phyloP scores from a whole-genome alignment of 306 rosid species.

The Coriaria nepalensis region DNA sequence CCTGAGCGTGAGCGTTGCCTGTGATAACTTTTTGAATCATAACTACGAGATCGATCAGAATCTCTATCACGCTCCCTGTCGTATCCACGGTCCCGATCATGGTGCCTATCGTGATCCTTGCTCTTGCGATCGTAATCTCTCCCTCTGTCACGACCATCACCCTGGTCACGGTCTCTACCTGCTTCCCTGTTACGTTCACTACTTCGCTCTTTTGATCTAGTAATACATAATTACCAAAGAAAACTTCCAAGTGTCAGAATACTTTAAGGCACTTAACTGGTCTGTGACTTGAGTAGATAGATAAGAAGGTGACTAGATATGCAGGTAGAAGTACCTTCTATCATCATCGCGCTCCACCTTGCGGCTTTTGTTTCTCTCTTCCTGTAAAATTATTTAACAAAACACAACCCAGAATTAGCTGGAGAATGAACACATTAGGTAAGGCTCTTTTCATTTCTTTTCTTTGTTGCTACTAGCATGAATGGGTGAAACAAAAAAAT shows the following conservation, averaged over 20 bases:
- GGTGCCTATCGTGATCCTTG: slow-evolving; percentile 73
- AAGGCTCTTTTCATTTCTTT: too few relatives aligned
- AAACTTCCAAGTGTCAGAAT: background rate
- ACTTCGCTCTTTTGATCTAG: slow-evolving; percentile 70
- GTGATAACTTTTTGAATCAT: slow-evolving; percentile 65
- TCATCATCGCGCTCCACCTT: slow-evolving; percentile 66
- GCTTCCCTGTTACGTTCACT: slow-evolving; percentile 71
- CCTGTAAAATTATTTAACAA: slow-evolving; percentile 49
- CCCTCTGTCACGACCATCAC: slow-evolving; percentile 59
- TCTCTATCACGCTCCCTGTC: slow-evolving; percentile 73
- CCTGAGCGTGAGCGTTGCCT: slow-evolving; percentile 76
- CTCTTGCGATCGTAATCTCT: slow-evolving; percentile 71
- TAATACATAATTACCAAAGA: background rate
- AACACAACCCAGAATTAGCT: too few relatives aligned
- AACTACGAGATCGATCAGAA: slow-evolving; percentile 39
- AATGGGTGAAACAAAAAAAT: slow-evolving; percentile 3
- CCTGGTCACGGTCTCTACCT: slow-evolving; percentile 60
- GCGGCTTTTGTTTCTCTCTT: slow-evolving; percentile 67
- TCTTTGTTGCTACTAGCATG: background rate
- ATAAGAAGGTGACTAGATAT: too few relatives aligned
- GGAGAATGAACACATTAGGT: too few relatives aligned
- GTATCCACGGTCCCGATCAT: slow-evolving; percentile 71
- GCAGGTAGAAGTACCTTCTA: slow-evolving; percentile 34
- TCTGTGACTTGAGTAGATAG: too few relatives aligned
- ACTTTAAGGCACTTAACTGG: too few relatives aligned